These are phyloP conservation scores for Grosmannia penicillata DNA, from an alignment of 2,329 filamentous ascomycete species.

Conservation along the genomic window DNA sequence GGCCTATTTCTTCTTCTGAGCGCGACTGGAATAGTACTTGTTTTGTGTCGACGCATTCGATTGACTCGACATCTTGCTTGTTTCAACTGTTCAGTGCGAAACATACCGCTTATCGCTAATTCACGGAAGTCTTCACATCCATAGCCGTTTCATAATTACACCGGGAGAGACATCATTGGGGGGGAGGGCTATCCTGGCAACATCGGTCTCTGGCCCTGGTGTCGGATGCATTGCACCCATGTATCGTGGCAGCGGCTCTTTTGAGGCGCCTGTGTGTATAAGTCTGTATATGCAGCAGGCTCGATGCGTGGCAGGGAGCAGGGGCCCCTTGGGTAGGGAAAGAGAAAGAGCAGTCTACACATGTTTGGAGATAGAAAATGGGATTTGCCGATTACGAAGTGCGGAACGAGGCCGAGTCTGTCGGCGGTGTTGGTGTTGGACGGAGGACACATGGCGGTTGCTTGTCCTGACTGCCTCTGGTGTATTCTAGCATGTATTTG, in stretches of 20 bases:
- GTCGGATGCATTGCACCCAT: neutral
- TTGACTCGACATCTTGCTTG: neutral
- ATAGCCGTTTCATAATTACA: neutral
- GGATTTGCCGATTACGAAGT: too few species aligned
- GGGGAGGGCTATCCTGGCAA: neutral
- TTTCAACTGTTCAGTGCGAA: neutral
- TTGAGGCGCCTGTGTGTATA: neutral
- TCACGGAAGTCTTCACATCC: neutral
- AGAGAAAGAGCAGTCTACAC: too few species aligned
- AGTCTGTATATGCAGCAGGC: neutral
- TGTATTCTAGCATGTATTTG: too few species aligned
- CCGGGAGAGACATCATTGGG: too few species aligned
- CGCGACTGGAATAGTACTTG: neutral
- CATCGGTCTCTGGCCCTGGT: neutral
- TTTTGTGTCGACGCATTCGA: too few species aligned
- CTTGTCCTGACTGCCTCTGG: too few species aligned
- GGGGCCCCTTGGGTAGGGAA: neutral
- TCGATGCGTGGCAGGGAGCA: neutral
- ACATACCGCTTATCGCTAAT: neutral
- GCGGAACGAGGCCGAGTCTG: too few species aligned
- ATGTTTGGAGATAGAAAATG: too few species aligned
- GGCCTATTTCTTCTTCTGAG: constrained; percentile 90
- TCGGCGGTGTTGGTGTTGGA: too few species aligned
- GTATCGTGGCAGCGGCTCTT: neutral
- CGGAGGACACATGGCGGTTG: too few species aligned